Evolutionary conservation across 352 stramenopile species (phyloP).

Genomic region (Pythium phragmitis): DNA sequence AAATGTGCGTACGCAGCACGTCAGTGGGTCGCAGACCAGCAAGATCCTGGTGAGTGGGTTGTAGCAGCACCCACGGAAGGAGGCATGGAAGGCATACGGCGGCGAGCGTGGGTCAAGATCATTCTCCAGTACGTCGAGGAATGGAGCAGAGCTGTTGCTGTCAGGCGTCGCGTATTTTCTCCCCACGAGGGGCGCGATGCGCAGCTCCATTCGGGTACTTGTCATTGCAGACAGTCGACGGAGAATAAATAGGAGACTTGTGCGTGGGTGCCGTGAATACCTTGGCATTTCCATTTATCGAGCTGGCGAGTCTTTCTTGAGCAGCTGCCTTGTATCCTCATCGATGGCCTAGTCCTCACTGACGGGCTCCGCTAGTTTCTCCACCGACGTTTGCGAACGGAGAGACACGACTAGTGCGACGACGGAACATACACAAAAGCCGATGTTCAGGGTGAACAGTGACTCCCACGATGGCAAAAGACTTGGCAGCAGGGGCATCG

Average conservation of each 20-base stretch:
- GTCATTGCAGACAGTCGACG: constrained; percentile 6
- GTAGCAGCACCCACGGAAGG: constrained; percentile 45
- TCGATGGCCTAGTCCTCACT: neutral
- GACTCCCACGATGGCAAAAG: constrained; percentile 40
- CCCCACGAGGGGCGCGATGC: constrained; percentile 36
- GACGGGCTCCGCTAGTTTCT: neutral
- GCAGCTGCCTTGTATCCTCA: neutral
- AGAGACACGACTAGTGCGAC: constrained; percentile 29
- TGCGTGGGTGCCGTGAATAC: neutral
- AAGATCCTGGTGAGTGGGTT: constrained; percentile 50
- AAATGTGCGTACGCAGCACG: constrained; percentile 40
- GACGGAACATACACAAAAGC: constrained; percentile 43
- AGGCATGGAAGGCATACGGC: constrained; percentile 16
- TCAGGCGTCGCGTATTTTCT: constrained; percentile 31
- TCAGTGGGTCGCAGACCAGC: constrained; percentile 41
- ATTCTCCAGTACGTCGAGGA: constrained; percentile 18
- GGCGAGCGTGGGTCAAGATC: constrained; percentile 16
- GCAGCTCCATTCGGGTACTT: constrained; percentile 25
- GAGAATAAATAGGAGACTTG: constrained; percentile 9
- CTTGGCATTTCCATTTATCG: neutral
- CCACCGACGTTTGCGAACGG: too few relatives aligned
- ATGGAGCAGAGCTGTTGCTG: neutral
- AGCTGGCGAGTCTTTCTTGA: neutral
- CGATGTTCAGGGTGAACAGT: constrained; percentile 48
- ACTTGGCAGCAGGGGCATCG: constrained; percentile 57